Base-by-base conservation (phyloP, 495 filamentous ascomycete genomes). In the Usnea hakonensis region DNA sequence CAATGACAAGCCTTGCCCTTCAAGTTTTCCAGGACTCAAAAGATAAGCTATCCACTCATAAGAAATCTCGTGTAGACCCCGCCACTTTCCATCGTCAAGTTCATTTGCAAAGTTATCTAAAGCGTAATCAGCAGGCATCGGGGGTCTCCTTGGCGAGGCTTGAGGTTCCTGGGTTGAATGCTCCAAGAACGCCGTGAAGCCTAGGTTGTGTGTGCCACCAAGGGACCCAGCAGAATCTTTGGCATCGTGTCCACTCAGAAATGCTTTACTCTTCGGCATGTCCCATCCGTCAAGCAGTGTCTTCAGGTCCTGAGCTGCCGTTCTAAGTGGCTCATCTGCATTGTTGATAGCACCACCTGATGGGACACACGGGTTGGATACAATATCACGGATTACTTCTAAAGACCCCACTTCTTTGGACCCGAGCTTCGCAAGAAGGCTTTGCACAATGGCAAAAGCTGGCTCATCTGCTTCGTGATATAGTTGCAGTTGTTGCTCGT, bases 181-280 rank as follows among this genome's bases (percentile, higher is more conserved):
- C 57, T 91, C 89, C 7, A 93, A 79, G 63, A 95, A 94, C 6
- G 89, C 85, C 17, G 87, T 82, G 13, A 93, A 74, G 69, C 87
- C 72, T 74, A 83, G 67, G 75, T 75, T 78, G 78, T 82, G 67
- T 72, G 78, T 66, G 69, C 75, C 80, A 67, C 71, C 80, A 36
- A 68, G 75, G 68, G 75, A 79, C 65, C 71, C 81, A 41, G 69
- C 75, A 50, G 68, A 84, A 69, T 73, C 74, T n/a, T 72, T 72
- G 37, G 79, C 65, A 44, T 78, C 82, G 59, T 85, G 82, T 32
- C 79, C 80, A 64, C 82, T 78, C 13, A 81, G 69, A 58, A 84
- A 77, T 23, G 79, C 76, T 40, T 79, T 81, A 26, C 81, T 78
- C 70, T 82, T 86, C 5, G 74, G 75, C 60, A 85, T 81, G 65